phyloP scores from a whole-genome alignment of 257 asterid species.

The Ocimum tenuiflorum region DNA sequence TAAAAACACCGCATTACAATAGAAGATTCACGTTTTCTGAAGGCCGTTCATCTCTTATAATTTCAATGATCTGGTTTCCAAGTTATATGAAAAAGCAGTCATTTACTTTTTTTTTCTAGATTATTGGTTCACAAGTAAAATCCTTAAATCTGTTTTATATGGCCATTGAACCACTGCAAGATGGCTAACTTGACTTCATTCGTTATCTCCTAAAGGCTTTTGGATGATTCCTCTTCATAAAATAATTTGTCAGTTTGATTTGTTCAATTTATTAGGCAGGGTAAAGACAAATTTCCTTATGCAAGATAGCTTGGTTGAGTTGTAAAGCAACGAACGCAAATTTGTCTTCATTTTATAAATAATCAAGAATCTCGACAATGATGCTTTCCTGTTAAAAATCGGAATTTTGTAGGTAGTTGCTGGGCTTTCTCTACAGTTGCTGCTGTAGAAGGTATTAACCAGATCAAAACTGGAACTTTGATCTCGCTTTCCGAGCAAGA shows the following conservation, averaged over 20 bases:
- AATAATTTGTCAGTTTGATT: no score
- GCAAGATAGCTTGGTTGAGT: background rate
- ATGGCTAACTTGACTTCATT: conserved; percentile 19
- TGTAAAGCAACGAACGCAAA: background rate
- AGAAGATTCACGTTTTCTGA: background rate
- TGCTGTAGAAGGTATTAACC: conserved; percentile 48
- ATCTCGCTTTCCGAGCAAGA: conserved; percentile 62
- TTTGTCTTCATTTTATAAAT: background rate
- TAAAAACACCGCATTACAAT: no score
- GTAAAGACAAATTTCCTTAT: background rate
- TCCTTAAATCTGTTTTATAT: no score
- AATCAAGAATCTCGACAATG: background rate
- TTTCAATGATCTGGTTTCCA: background rate
- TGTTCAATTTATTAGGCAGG: background rate
- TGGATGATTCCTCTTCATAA: no score
- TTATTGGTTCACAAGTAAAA: no score
- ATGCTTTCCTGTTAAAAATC: no score
- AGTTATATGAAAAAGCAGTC: no score
- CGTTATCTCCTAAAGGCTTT: background rate
- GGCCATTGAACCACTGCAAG: conserved; percentile 7
- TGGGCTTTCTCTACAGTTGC: conserved; percentile 65
- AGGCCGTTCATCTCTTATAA: background rate
- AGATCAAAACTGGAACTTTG: conserved; percentile 37
- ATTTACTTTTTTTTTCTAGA: no score
- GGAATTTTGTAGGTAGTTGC: conserved; percentile 44